These are phyloP conservation scores for Aspergillus sp. DNA, from an alignment of 2,329 filamentous ascomycete species.

Conservation along the genomic window DNA sequence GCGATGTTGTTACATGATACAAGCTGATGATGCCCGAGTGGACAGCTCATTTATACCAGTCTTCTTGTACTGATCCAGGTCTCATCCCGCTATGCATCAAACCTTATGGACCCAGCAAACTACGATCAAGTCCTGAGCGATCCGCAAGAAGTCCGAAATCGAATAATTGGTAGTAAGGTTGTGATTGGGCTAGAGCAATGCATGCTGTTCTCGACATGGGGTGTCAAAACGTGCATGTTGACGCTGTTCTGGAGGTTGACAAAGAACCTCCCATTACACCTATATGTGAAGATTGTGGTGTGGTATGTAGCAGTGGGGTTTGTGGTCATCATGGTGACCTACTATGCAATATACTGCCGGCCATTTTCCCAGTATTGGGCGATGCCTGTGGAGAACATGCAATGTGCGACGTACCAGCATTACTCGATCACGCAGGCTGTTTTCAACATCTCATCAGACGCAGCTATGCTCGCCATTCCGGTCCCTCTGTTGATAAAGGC, in stretches of 20 bases:
- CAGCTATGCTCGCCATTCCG: constrained; percentile 39
- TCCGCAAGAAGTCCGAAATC: constrained; percentile 40
- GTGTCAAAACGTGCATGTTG: constrained; percentile 19
- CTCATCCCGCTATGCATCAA: constrained; percentile 37
- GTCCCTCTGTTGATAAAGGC: constrained; percentile 38
- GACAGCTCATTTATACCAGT: constrained; percentile 34
- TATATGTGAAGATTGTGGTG: constrained; percentile 42
- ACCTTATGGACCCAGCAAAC: constrained; percentile 39
- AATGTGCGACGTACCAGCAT: constrained; percentile 42
- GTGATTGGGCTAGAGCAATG: constrained; percentile 51
- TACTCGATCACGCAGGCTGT: constrained; percentile 45
- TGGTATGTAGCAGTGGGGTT: constrained; percentile 46
- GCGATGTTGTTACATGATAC: background rate
- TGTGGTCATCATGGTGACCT: constrained; percentile 50
- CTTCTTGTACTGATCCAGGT: constrained; percentile 39
- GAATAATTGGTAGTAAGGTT: constrained; percentile 51
- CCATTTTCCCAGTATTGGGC: constrained; percentile 53
- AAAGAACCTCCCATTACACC: constrained; percentile 33
- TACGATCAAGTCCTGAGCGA: constrained; percentile 30
- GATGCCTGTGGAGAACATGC: constrained; percentile 39
- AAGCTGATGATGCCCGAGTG: background rate
- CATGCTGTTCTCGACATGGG: constrained; percentile 31
- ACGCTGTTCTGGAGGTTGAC: constrained; percentile 51
- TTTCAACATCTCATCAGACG: constrained; percentile 47
- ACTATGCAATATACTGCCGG: constrained; percentile 50